Base-by-base conservation (phyloP, 2,329 filamentous ascomycete species). In the Cyphellophora attinorum region DNA sequence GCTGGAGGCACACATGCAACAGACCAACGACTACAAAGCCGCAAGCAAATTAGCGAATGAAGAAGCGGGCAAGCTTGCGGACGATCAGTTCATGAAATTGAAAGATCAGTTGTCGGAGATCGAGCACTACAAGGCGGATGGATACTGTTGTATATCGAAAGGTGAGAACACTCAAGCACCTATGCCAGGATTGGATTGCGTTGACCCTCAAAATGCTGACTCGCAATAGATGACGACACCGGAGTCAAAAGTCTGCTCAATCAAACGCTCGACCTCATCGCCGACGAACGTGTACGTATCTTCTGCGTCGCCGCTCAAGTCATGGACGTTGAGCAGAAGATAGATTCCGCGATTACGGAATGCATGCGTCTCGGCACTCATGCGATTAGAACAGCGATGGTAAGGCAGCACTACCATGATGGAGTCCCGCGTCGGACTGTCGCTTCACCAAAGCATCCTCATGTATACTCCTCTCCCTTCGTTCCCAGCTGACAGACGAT, bases 221-320 rank as follows among this genome's bases (percentile, higher is more conserved):
- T 25, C n/a, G 4, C 28, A 6, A 28, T 11, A 40, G 54, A 55
- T 27, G 54, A 57, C 39, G 42, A 47, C 10, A 34, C 34, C 11
- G 54, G 51, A n/a, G 47, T 57, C 31, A 48, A 50, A 15, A 36
- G 40, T 10, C 49, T 57, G 17, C 45, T 49, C 28, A 46, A 45
- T 28, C 47, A 50, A 16, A 57, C 53, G 11, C 49, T 53, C 12
- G 49, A 49, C 27, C 48, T 49, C 38, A 54, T 57, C 34, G 46
- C 48, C 31, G 46, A 52, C 34, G 54, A 56, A 31, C 51, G 50
- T 45, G 51, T 56, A 31, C 51, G 51, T 43, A 36, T 55, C 29
- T 50, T 55, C 42, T 55, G 52, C 39, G 49, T 57, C 18, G 49
- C 50, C 16, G 52, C 54, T n/a, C 54, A 57, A 42, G 50, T 54